Conservation (phyloP, 345 rosid genomes). For the Sonneratia caseolaris region DNA sequence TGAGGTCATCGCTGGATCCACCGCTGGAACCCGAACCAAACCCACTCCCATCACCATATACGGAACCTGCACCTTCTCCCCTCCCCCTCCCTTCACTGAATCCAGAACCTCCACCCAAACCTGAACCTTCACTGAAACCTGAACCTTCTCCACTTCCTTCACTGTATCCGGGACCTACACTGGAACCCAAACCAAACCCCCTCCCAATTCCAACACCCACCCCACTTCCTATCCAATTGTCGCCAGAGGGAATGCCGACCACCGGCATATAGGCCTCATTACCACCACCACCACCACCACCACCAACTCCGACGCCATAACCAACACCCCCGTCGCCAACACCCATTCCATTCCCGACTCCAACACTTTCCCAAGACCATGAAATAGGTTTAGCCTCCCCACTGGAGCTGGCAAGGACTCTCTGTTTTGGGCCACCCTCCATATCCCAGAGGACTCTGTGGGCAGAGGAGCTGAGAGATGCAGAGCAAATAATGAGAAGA, state of each 20-base stretch:
- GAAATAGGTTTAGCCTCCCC: background rate
- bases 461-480: conserved; percentile 28
- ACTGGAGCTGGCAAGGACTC: background rate
- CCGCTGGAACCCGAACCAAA: background rate
- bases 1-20: too few relatives aligned
- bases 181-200: conserved; percentile 9
- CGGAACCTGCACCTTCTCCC: background rate
- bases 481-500: conserved; percentile 28
- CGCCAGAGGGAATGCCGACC: background rate
- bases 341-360: background rate
- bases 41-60: background rate
- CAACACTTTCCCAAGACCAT: conserved; percentile 2
- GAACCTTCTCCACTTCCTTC: conserved; percentile 7
- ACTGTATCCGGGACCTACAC: conserved; percentile 16
- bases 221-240: background rate
- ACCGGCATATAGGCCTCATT: background rate
- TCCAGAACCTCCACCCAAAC: conserved; percentile 6
- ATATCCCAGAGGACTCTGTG: conserved; percentile 30
- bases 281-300: background rate
- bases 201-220: background rate
- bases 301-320: background rate
- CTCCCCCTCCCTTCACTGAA: conserved; percentile 14
- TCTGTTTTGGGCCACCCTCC: conserved; percentile 1
- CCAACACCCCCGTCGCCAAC: background rate
- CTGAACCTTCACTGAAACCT: conserved; percentile 1